Base-by-base conservation (phyloP, 495 filamentous ascomycete species). In the Lophiotrema nucula region DNA sequence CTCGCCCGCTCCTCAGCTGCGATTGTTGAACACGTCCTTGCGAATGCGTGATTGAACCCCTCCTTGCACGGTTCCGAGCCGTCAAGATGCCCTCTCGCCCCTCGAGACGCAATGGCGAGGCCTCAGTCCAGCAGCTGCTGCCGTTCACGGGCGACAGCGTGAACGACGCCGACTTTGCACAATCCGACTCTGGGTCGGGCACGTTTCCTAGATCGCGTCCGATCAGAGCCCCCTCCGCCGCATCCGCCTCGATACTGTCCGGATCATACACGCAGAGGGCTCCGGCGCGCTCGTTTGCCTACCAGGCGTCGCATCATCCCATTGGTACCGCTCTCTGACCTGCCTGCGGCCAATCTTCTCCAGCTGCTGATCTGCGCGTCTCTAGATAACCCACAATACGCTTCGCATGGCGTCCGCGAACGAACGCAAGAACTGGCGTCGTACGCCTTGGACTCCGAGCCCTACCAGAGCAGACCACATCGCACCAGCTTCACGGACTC, bases 391-490 rank as follows among this genome's bases (percentile, higher is more conserved):
- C 80, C 82, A 5, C 83, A 87, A 52, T 88, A 88, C 72, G 83
- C 87, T 23, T 82, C 81, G 21, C 80, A 83, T 39, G 87, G 83
- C 54, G 88, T 98, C 12, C 85, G 93, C 50, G 88, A 96, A 69
- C 85, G 95, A 67, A 95, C 93, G 1, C 90, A 90, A 27, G 89
- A 96, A 69, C 81, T 98, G 28, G 92, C 93, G 22, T 89, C 82
- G 4, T 88, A 88, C 61, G 88, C 88, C n/a, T 77, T 97, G 27
- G 89, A 87, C 18, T 71, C 72, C 23, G 44, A 45, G 10, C 44
- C 56, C 15, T 55, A 57, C 56, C 66, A 61, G 19, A 60, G 46
- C 43, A 4, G 22, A 21, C 55, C 48, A 25, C 61, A 51, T 28
- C 65, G 47, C 18, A 49, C 53, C 16, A 58, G 53, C 56, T 50